Percentiles rank a stretch among this genome's conserved stretches.
phyloP scores from a whole-genome alignment of 306 rosid genomes.

The Benincasa hispida region DNA sequence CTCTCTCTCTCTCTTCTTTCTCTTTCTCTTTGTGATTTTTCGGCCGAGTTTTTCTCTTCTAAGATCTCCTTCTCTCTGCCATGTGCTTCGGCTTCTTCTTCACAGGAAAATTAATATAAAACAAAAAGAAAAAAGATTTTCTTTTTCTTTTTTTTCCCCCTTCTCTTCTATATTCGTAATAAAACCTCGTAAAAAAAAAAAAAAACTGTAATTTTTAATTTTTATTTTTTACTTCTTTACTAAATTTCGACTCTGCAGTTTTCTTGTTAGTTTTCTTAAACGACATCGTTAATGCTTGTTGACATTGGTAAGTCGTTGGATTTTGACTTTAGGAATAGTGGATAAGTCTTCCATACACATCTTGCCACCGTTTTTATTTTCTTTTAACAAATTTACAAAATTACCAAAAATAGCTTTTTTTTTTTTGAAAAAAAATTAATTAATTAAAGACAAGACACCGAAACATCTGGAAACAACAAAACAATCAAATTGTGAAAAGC shows the following conservation, averaged over 20 bases:
- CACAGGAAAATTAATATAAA: background rate
- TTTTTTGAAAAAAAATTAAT: no score
- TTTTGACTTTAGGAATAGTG: background rate
- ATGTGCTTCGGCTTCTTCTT: slow-evolving; percentile 8
- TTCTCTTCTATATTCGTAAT: background rate
- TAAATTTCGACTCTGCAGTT: background rate
- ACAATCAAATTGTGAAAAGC: background rate
- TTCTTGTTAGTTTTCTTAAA: background rate
- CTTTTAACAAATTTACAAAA: background rate
- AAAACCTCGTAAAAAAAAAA: background rate
- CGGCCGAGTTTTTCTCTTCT: background rate
- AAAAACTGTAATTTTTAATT: background rate
- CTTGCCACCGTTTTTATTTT: background rate
- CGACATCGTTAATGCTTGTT: background rate
- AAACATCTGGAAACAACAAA: background rate
- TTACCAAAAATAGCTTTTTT: background rate
- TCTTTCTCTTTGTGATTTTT: no score
- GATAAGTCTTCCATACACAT: background rate
- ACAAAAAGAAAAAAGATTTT: no score
- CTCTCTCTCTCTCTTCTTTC: background rate
- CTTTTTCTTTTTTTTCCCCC: background rate
- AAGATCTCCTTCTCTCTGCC: slow-evolving; percentile 1
- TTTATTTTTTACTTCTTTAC: background rate
- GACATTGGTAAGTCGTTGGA: background rate
- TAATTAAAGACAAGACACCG: background rate